Evolutionary conservation across 257 asterid species (phyloP).

Genomic region (Nicotiana obtusifolia): DNA sequence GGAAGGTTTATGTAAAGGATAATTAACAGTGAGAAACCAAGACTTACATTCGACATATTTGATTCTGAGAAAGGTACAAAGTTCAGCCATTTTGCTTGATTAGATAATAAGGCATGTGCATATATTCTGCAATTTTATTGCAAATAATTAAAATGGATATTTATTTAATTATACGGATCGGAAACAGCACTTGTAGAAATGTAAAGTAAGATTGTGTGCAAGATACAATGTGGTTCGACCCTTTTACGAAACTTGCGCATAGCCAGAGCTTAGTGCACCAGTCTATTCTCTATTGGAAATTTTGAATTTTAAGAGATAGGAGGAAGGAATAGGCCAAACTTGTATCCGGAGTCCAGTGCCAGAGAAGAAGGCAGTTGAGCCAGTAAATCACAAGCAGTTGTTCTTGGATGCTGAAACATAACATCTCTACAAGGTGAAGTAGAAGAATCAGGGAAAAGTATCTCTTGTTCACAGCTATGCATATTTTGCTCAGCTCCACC

Average conservation of each 20-base stretch:
- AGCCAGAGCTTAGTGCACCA: not conserved
- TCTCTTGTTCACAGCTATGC: conserved; percentile 33
- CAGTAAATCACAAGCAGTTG: conserved; percentile 49
- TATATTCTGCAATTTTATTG: conserved; percentile 37
- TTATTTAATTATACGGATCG: not conserved
- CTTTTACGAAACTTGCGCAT: not conserved
- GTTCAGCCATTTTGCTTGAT: conserved; percentile 69
- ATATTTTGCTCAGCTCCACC: conserved; percentile 47
- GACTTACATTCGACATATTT: conserved; percentile 34
- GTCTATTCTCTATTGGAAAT: not conserved
- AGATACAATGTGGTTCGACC: not conserved
- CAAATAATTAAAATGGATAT: not conserved
- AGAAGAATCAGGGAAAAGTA: conserved; percentile 33
- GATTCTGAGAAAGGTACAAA: conserved; percentile 47
- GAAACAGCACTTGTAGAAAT: not conserved
- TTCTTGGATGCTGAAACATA: conserved; percentile 52
- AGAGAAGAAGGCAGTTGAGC: conserved; percentile 53
- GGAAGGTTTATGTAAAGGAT: not conserved
- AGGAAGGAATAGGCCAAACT: not conserved
- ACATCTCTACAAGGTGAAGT: conserved; percentile 60
- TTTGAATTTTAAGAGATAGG: not conserved
- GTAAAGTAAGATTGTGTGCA: not conserved
- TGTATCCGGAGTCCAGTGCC: conserved; percentile 57
- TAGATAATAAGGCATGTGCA: conserved; percentile 52
- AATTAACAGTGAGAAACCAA: not conserved